Percentiles rank a stretch among this genome's conserved stretches.
Evolutionary conservation across 2,329 filamentous ascomycete species (phyloP).

Genomic region (Hirsutella thompsonii): DNA sequence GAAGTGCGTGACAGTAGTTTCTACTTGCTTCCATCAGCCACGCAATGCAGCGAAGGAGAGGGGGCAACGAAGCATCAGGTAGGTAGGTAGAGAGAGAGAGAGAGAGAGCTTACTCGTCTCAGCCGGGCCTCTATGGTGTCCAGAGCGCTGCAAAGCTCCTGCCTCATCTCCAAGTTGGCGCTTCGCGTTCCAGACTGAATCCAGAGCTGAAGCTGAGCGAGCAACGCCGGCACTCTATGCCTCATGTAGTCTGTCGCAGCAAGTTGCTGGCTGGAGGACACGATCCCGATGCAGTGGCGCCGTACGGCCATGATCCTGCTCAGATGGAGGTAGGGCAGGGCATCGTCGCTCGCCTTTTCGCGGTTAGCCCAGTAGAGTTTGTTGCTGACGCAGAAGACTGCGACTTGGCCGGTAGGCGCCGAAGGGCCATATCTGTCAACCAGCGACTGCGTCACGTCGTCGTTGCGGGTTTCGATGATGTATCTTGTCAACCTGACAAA

Average conservation of each 20-base stretch:
- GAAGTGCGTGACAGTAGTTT: background rate
- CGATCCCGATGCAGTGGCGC: conserved; percentile 29
- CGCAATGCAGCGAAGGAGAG: background rate
- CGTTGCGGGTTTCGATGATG: conserved; percentile 25
- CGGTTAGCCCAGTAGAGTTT: conserved; percentile 26
- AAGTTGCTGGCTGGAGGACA: conserved; percentile 26
- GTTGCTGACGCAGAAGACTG: conserved; percentile 33
- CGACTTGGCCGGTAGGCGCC: conserved; percentile 11
- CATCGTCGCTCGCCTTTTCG: conserved; percentile 7
- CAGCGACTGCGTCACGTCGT: conserved; percentile 16
- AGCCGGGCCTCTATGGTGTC: conserved; percentile 17
- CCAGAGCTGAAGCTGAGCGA: conserved; percentile 29
- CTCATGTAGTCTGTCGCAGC: conserved; percentile 23
- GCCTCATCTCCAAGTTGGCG: conserved; percentile 20
- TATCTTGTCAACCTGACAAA: conserved; percentile 16
- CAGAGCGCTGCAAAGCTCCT: conserved; percentile 9
- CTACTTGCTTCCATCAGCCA: background rate
- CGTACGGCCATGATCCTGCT: conserved; percentile 29
- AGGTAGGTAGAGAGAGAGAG: too few species aligned
- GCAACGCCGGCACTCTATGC: conserved; percentile 25
- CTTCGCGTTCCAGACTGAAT: conserved; percentile 26
- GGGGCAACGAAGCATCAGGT: too few species aligned
- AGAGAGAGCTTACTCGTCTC: conserved; percentile 18
- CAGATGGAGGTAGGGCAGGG: conserved; percentile 20
- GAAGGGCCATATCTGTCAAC: conserved; percentile 13